These are phyloP conservation scores for Leccinum pachyderme DNA, from an alignment of 1,284 basidiomycete genomes.

Conservation along the genomic window DNA sequence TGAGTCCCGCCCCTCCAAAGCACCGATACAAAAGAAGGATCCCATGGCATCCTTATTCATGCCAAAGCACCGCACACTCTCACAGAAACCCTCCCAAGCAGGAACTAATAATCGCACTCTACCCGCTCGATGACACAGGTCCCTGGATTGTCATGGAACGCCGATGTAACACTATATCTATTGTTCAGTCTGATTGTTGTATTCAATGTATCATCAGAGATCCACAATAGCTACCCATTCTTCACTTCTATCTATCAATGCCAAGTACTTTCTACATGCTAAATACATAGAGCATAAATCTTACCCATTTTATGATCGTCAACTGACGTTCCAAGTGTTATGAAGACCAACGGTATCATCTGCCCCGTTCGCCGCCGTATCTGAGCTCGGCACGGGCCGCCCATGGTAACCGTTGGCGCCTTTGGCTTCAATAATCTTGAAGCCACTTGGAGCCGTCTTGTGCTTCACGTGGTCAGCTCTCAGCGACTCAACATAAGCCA, in stretches of 20 bases:
- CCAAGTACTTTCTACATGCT: background rate
- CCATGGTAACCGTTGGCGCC: constrained; percentile 24
- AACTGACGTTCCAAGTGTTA: constrained; percentile 57
- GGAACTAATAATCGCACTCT: constrained; percentile 19
- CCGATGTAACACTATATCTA: constrained; percentile 11
- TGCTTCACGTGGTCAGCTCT: constrained; percentile 85
- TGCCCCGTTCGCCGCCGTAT: constrained; percentile 50
- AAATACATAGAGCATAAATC: constrained; percentile 3
- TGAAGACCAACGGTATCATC: constrained; percentile 78
- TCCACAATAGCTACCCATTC: background rate
- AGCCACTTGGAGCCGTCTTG: constrained; percentile 32
- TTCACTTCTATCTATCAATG: constrained; percentile 5
- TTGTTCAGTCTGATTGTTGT: background rate
- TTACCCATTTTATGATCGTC: constrained; percentile 10
- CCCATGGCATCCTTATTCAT: constrained; percentile 68
- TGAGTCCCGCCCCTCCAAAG: constrained; percentile 33
- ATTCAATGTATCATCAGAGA: background rate
- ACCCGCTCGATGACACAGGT: constrained; percentile 23
- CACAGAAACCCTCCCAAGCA: constrained; percentile 48
- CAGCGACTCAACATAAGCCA: constrained; percentile 72
- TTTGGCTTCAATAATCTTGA: constrained; percentile 40
- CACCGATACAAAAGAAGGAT: constrained; percentile 53
- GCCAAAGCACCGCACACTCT: constrained; percentile 68
- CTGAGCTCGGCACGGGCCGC: constrained; percentile 32
- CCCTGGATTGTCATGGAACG: background rate